A percentile compares a stretch with the other conserved stretches of the same genome.
phyloP scores from a whole-genome alignment of 1,284 basidiomycete species.

The Boletus hoseneyae region DNA sequence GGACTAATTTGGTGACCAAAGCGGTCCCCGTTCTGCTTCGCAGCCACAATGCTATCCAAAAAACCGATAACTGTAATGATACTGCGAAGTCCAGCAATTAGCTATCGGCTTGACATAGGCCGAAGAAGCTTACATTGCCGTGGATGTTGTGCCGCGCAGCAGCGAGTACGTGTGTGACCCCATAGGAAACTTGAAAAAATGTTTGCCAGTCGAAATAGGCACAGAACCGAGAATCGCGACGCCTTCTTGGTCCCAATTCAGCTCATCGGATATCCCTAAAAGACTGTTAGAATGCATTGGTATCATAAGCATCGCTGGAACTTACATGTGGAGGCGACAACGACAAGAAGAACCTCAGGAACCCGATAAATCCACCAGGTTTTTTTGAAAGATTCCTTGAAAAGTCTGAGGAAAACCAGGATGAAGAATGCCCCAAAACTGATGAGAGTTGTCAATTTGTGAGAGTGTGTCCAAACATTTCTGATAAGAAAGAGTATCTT shows the following conservation, averaged over 20 bases:
- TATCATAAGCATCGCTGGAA: slow-evolving; percentile 11
- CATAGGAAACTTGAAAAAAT: slow-evolving; percentile 69
- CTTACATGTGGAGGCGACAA: slow-evolving; percentile 77
- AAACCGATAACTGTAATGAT: slow-evolving; percentile 74
- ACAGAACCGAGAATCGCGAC: slow-evolving; percentile 82
- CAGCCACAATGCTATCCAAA: slow-evolving; percentile 80
- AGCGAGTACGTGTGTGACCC: slow-evolving; percentile 56
- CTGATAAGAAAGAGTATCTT: slow-evolving; percentile 77
- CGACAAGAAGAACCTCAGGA: slow-evolving; percentile 80
- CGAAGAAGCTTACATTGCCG: slow-evolving; percentile 57
- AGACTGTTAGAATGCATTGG: background rate
- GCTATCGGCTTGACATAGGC: background rate
- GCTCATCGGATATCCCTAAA: slow-evolving; percentile 65
- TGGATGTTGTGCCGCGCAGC: slow-evolving; percentile 72
- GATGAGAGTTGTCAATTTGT: slow-evolving; percentile 68
- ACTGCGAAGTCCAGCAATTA: slow-evolving; percentile 34
- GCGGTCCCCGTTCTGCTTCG: slow-evolving; percentile 81
- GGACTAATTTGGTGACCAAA: slow-evolving; percentile 89
- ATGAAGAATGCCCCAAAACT: slow-evolving; percentile 64
- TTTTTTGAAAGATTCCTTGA: slow-evolving; percentile 53
- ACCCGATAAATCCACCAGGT: slow-evolving; percentile 68
- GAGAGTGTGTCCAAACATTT: slow-evolving; percentile 54
- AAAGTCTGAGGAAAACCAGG: slow-evolving; percentile 57
- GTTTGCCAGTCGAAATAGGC: slow-evolving; percentile 54
- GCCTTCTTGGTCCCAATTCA: slow-evolving; percentile 75